phyloP scores from a whole-genome alignment of 371 early-diverging fungal genomes.

The Apophysomyces ossiformis region DNA sequence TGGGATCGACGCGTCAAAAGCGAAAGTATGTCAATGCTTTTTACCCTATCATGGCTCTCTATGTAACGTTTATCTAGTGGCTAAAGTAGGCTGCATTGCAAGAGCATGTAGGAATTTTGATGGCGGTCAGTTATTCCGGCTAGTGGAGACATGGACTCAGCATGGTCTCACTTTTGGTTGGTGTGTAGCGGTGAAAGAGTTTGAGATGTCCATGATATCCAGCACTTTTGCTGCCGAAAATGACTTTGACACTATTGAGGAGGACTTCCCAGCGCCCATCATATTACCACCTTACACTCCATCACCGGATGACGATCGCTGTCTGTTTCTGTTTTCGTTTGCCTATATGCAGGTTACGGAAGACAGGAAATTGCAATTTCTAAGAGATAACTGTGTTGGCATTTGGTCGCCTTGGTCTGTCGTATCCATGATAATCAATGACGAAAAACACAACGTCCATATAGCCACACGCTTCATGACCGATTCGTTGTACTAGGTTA shows the following conservation, averaged over 20 bases:
- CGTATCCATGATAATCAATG: conserved; percentile 1
- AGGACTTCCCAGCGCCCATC: conserved; percentile 11
- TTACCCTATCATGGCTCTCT: background rate
- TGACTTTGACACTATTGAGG: conserved; percentile 9
- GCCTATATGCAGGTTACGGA: background rate
- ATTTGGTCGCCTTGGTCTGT: conserved; percentile 13
- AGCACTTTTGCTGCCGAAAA: background rate
- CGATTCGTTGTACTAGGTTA: conserved; percentile 10
- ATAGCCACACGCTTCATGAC: conserved; percentile 15
- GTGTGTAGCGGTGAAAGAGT: background rate
- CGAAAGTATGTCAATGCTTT: conserved; percentile 6
- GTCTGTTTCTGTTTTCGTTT: conserved; percentile 5
- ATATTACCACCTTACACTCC: conserved; percentile 8
- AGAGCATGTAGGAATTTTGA: background rate
- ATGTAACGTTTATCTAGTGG: conserved; percentile 5
- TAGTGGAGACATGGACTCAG: conserved; percentile 7
- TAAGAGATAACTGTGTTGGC: background rate
- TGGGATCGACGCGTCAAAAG: conserved; percentile 8
- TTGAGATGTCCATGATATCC: background rate
- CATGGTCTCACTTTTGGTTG: conserved; percentile 5
- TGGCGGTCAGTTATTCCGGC: conserved; percentile 1
- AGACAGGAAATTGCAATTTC: background rate
- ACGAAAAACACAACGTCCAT: conserved; percentile 2
- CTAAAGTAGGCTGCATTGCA: background rate
- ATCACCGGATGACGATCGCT: conserved; percentile 3